Evolutionary conservation across 2,329 filamentous ascomycete genomes (phyloP), one percentile per base, ranked within the genome.

Genomic region (Fusarium succisae): DNA sequence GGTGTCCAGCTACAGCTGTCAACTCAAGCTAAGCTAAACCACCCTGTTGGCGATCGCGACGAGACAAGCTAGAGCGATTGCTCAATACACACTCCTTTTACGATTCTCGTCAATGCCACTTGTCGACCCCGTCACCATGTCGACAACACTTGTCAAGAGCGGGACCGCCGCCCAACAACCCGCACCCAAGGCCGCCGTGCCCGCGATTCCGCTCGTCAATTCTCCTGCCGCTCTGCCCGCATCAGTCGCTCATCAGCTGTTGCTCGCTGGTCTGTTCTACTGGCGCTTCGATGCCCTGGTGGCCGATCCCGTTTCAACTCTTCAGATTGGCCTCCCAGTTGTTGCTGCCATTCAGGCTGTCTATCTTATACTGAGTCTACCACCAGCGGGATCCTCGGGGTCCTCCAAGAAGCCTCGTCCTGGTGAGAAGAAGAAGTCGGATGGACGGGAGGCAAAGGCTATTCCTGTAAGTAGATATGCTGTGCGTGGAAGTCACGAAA

Each of bases 241-340:
- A 79, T 89, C 91, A 18, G 87, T 94, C 78, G 81, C 90, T 26
- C 93, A 97, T 75, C 92, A 93, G 1, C 82, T 88, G 32, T 82
- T 94, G 17, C 86, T 97, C 37, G 86, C 94, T 37, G 87, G 87
- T 15, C 82, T 92, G 41, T 91, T 92, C 79, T 86, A 88, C 51
- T 79, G 89, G 72, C 88, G 88, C 44, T 96, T 97, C 82, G 80
- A 84, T 41, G 83, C 87, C 24, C 86, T 97, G 32, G 92, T 97
- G 35, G 85, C 87, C 22, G 89, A 95, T 73, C 94, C 95, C 1
- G 88, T 92, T 6, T 82, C 87, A 22, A 88, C 91, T 12, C 87
- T 97, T 43, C 81, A 88, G 20, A 86, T 80, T 37, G 85, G 91
- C 5, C 83, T 96, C 6, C 87, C 91, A 1, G 87, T 90, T 18